A percentile compares a stretch with the other conserved stretches of the same genome.
phyloP scores from a whole-genome alignment of 805 yeast species.

The Candida parachauliodes region DNA sequence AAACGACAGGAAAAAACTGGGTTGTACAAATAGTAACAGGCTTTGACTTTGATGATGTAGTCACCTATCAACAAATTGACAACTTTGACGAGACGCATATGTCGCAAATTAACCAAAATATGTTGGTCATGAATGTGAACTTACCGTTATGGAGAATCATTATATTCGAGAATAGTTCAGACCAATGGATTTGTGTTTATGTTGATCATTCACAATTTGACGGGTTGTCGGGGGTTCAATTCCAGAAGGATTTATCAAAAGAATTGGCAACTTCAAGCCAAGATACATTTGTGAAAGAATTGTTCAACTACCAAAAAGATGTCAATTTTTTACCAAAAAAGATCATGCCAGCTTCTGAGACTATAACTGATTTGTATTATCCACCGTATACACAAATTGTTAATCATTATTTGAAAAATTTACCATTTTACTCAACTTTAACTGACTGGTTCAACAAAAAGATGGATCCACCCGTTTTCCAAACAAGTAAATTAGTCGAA shows the following conservation, averaged over 20 bases:
- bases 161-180: constrained; percentile 10
- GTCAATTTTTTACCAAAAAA: constrained; percentile 7
- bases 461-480: constrained; percentile 11
- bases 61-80: constrained; percentile 10
- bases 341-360: constrained; percentile 9
- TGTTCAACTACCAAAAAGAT: constrained; percentile 11
- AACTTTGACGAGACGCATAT: constrained; percentile 13
- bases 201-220: constrained; percentile 29
- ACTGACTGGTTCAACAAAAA: constrained; percentile 2
- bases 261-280: constrained; percentile 12
- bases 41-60: constrained; percentile 18
- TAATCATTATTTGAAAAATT: constrained; percentile 4
- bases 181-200: constrained; percentile 15
- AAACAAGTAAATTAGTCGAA: constrained; percentile 7
- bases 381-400: constrained; percentile 8
- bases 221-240: constrained; percentile 27
- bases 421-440: constrained; percentile 4
- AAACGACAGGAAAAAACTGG: constrained; percentile 12
- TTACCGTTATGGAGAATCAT: constrained; percentile 20
- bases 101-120: constrained; percentile 8
- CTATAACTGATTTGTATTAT: constrained; percentile 11
- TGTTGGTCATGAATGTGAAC: constrained; percentile 9
- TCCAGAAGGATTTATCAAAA: constrained; percentile 22
- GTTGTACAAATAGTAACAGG: constrained; percentile 12
- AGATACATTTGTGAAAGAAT: constrained; percentile 3